Percentiles rank a stretch among this genome's conserved stretches.
phyloP scores from a whole-genome alignment of 2,329 filamentous ascomycete species.

The Akanthomyces dipterigenus region DNA sequence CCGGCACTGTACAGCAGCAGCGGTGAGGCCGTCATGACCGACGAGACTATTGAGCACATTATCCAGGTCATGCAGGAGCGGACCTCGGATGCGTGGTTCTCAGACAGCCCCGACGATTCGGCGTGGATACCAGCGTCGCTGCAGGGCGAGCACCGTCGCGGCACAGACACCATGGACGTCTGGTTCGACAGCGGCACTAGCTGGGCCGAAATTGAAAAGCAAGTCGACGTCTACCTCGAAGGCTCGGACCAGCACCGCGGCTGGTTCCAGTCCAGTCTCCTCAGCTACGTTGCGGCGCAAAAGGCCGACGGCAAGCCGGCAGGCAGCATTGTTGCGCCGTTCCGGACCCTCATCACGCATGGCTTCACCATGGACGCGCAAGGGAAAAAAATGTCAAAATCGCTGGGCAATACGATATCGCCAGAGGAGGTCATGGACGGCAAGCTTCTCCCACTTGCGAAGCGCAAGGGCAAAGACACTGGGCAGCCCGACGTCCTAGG shows the following conservation, averaged over 20 bases:
- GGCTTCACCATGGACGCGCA: slow-evolving; percentile 85
- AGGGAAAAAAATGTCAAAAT: slow-evolving; percentile 99
- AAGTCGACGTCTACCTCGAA: slow-evolving; percentile 84
- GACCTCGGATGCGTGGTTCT: slow-evolving; percentile 93
- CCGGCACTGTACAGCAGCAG: slow-evolving; percentile 74
- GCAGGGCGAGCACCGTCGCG: slow-evolving; percentile 56
- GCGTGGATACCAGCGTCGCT: slow-evolving; percentile 70
- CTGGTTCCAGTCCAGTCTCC: slow-evolving; percentile 95
- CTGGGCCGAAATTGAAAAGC: slow-evolving; percentile 59
- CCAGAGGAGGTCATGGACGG: slow-evolving; percentile 83
- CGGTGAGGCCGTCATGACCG: slow-evolving; percentile 71
- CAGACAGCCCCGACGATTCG: slow-evolving; percentile 66
- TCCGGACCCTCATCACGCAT: slow-evolving; percentile 86
- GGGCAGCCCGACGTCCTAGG: slow-evolving; percentile 63
- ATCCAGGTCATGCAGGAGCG: slow-evolving; percentile 69
- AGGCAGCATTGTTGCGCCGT: slow-evolving; percentile 51
- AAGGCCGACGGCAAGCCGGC: slow-evolving; percentile 25
- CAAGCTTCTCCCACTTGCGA: slow-evolving; percentile 63
- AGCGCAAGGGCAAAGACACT: slow-evolving; percentile 47
- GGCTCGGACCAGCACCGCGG: slow-evolving; percentile 94
- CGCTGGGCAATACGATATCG: slow-evolving; percentile 78
- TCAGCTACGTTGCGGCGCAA: slow-evolving; percentile 72
- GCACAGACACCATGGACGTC: slow-evolving; percentile 96
- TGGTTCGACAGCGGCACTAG: slow-evolving; percentile 99
- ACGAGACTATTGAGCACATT: slow-evolving; percentile 76